Conservation (phyloP, 2,329 filamentous ascomycete species). For the Teratosphaeria viscida region DNA sequence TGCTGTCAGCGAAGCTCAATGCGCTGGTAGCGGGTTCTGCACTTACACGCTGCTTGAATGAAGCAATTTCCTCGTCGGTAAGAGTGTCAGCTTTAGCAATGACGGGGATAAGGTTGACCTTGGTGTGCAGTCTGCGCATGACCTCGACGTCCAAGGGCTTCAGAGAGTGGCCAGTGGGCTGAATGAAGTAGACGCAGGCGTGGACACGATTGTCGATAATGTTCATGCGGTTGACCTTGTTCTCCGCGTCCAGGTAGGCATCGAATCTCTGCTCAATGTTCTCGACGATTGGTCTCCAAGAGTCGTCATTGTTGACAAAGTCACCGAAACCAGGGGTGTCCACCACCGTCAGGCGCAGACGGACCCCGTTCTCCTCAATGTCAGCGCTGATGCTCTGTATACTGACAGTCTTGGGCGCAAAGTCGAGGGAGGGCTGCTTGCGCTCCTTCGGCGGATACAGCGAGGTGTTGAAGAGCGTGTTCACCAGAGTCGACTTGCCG, state of each 20-base stretch:
- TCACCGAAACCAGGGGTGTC: constrained; percentile 97
- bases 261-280: constrained; percentile 99
- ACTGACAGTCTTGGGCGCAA: constrained; percentile 74
- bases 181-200: constrained; percentile 98
- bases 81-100: constrained; percentile 98
- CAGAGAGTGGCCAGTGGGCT: constrained; percentile 94
- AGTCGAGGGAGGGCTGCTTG: constrained; percentile 93
- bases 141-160: constrained; percentile 99
- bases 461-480: constrained; percentile 99
- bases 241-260: constrained; percentile 96
- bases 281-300: constrained; percentile 97
- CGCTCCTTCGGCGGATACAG: constrained; percentile 98
- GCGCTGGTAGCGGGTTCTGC: background rate
- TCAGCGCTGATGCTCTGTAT: constrained; percentile 46
- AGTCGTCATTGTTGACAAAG: constrained; percentile 99
- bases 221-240: constrained; percentile 99
- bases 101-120: constrained; percentile 98
- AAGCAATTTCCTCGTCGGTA: constrained; percentile 88
- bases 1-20: background rate
- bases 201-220: constrained; percentile 99
- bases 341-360: constrained; percentile 89
- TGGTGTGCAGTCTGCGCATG: constrained; percentile 98
- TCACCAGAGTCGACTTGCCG: constrained; percentile 97
- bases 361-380: constrained; percentile 97
- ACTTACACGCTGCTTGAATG: constrained; percentile 93